A percentile compares a stretch with the other conserved stretches of the same genome.
Evolutionary conservation across 768 basidiomycete genomes (phyloP).

Genomic region (Amanita muscaria): DNA sequence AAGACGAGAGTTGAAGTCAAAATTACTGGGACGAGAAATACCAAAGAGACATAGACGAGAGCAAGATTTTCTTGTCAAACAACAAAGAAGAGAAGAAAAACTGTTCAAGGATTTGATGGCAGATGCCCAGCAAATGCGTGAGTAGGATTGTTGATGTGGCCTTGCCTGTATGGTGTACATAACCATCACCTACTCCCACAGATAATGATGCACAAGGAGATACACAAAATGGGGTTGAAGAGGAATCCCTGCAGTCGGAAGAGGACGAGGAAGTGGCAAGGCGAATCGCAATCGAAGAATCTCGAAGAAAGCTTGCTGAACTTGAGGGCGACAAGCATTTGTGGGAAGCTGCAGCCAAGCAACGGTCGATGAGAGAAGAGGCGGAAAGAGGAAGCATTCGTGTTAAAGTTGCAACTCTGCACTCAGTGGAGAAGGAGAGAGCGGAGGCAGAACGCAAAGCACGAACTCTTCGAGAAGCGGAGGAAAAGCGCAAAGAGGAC

Average conservation of each 20-base stretch:
- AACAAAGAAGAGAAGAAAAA: constrained; percentile 26
- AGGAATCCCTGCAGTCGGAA: background rate
- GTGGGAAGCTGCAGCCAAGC: constrained; percentile 48
- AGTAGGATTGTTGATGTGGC: background rate
- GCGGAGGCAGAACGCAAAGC: constrained; percentile 5
- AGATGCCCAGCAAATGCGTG: background rate
- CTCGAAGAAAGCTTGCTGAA: constrained; percentile 58
- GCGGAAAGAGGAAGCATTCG: constrained; percentile 13
- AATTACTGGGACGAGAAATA: constrained; percentile 30
- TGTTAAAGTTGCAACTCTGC: background rate
- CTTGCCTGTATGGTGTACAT: too few relatives aligned
- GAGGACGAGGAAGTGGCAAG: constrained; percentile 24
- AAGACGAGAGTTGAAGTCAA: constrained; percentile 30
- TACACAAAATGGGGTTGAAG: background rate
- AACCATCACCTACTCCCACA: background rate
- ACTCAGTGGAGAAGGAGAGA: background rate
- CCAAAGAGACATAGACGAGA: constrained; percentile 34
- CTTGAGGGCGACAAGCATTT: constrained; percentile 55
- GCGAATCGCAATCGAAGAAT: constrained; percentile 46
- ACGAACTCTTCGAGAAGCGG: constrained; percentile 18
- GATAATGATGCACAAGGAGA: background rate
- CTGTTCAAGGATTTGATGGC: constrained; percentile 13
- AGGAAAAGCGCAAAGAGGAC: constrained; percentile 17
- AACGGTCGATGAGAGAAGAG: constrained; percentile 27
- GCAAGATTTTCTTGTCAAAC: constrained; percentile 27